Conservation (phyloP, 176 grass and related monocot genomes). For the Saccharum spontaneum region DNA sequence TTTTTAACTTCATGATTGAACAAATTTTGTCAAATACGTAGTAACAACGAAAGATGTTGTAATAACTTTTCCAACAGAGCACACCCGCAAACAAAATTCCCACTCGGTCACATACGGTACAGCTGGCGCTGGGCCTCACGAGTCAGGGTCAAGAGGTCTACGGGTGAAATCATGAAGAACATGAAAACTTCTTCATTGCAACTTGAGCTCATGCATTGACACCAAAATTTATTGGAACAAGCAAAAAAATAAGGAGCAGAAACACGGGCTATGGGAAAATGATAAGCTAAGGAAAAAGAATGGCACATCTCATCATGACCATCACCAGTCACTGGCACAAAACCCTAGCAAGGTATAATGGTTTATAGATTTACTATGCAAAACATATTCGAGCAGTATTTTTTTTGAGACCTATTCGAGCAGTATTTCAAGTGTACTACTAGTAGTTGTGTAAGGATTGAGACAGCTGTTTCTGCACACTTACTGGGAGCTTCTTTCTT, state of each 20-base stretch:
- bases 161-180: conserved; percentile 47
- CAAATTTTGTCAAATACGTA: no score
- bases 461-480: background rate
- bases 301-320: conserved; percentile 43
- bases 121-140: background rate
- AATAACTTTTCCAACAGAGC: no score
- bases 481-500: conserved; percentile 6
- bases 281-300: conserved; percentile 42
- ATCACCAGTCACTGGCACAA: conserved; percentile 38
- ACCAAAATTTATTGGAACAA: conserved; percentile 40
- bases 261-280: conserved; percentile 18
- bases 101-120: conserved; percentile 23
- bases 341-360: conserved; percentile 51
- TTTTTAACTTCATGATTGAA: no score
- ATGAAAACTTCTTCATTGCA: conserved; percentile 23
- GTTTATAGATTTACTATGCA: background rate
- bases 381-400: background rate
- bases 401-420: no score
- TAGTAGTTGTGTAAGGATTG: background rate
- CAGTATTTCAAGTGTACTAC: no score
- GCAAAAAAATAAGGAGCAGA: conserved; percentile 10
- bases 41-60: no score
- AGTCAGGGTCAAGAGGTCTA: conserved; percentile 7
- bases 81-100: conserved; percentile 40
- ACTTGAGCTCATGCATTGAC: conserved; percentile 25